Evolutionary conservation across 108 stramenopile species (phyloP).

Genomic region (Discostella pseudostelligera): DNA sequence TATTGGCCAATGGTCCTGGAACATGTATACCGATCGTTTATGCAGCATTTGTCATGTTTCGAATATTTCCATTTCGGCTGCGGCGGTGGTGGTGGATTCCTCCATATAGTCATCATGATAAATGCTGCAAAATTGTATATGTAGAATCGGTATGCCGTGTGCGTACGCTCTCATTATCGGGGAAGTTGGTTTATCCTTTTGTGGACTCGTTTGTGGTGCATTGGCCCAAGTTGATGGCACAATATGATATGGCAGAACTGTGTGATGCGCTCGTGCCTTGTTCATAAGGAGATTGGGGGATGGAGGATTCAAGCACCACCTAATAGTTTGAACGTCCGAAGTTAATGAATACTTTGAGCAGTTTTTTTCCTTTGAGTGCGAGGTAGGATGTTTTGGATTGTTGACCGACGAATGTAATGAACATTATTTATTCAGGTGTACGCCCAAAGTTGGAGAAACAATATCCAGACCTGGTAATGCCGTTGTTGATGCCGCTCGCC

Average conservation of each 20-base stretch:
- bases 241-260: conserved; percentile 29
- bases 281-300: too few species aligned
- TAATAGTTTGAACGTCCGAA: too few species aligned
- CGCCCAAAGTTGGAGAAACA: too few species aligned
- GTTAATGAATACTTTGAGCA: too few species aligned
- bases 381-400: too few species aligned
- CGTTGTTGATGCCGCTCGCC: too few species aligned
- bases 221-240: conserved; percentile 70
- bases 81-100: conserved; percentile 17
- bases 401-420: too few species aligned
- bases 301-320: too few species aligned
- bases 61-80: conserved; percentile 26
- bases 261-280: too few species aligned
- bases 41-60: conserved; percentile 53
- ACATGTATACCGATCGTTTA: conserved; percentile 82
- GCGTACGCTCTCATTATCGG: conserved; percentile 77
- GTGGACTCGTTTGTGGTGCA: conserved; percentile 86
- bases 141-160: conserved; percentile 89
- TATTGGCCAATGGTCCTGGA: conserved; percentile 89
- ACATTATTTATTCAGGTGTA: too few species aligned
- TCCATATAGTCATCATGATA: conserved; percentile 1
- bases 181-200: conserved; percentile 82
- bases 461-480: too few species aligned
- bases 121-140: conserved; percentile 66
- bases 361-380: too few species aligned